A percentile compares a stretch with the other conserved stretches of the same genome.
Evolutionary conservation across 2,329 filamentous ascomycete genomes (phyloP).

Genomic region (Aspergillus neoniger): DNA sequence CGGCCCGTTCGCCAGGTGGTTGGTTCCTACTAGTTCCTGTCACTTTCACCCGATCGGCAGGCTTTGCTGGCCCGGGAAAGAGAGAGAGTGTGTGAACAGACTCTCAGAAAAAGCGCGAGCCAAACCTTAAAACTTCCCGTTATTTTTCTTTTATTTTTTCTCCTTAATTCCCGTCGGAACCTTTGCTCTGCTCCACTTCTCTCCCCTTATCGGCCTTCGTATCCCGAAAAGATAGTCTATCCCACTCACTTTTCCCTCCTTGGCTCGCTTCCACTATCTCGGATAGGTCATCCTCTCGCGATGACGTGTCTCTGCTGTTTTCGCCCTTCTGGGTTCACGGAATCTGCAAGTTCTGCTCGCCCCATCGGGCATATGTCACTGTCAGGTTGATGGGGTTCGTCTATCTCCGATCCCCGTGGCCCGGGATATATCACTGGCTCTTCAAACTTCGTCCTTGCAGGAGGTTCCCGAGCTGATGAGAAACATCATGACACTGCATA

Average conservation of each 20-base stretch:
- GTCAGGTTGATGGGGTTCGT: neutral
- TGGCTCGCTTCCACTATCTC: conserved; percentile 5
- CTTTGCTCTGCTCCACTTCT: neutral
- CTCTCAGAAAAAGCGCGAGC: neutral
- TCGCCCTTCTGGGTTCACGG: neutral
- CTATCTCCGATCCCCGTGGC: neutral
- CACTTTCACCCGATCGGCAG: neutral
- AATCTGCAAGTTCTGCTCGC: neutral
- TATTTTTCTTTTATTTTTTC: neutral
- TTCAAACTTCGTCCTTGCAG: neutral
- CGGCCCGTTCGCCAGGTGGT: no score
- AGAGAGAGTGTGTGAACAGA: no score
- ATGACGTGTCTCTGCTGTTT: conserved; percentile 1
- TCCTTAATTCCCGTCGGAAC: neutral
- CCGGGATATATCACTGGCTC: neutral
- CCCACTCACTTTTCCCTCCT: neutral
- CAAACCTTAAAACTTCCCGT: neutral
- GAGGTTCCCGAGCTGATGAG: neutral
- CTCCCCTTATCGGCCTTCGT: neutral
- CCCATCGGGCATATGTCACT: conserved; percentile 4
- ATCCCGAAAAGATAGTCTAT: no score
- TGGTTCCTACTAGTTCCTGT: neutral
- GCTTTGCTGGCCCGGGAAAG: neutral
- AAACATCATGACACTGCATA: neutral
- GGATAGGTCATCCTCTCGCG: neutral